Evolutionary conservation across 2,329 filamentous ascomycete genomes (phyloP), one percentile per base, ranked within the genome.

Genomic region (Diaporthe aspalathi): DNA sequence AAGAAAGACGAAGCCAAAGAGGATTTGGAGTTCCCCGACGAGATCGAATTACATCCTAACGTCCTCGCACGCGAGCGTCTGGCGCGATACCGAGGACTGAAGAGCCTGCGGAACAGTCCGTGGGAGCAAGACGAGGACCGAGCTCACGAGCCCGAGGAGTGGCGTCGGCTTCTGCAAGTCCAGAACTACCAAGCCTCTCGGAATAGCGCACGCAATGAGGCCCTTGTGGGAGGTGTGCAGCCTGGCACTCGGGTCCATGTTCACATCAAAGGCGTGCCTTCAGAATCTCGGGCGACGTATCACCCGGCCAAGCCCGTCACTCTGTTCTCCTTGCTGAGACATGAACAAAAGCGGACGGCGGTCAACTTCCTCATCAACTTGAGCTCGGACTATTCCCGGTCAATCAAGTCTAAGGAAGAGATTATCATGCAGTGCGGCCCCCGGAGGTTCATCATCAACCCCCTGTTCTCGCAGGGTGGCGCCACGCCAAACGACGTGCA

Each of bases 401-500:
- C 95, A 0, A 87, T 99, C 79, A 96, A 94, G 83, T 91, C 94
- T 35, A 99, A 99, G 86, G 93, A 96, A 76, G 93, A 97, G 79
- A 85, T 99, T 73, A 91, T 99, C 73, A 88, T 97, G 69, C 96
- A 98, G 82, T 97, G 93, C 79, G 96, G 96, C 27, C 91, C 95
- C 14, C 92, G 96, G 66, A 90, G 96, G 65, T 91, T 98, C 78
- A 84, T 95, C 72, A 90, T 98, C 83, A 95, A 96, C 78, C 96
- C 96, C 14, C 86, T 98, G 56, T 98, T 95, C 85, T 98, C 95
- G 0, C 90, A 93, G 78, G 87, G 89, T n/a, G 95, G 95, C 70
- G 94, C 92, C 78, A 98, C 95, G 0, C 93, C 94, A 60, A 98
- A 98, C 83, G 92, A 99, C 79, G 95, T 99, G 17, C 95, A 98